Base-by-base conservation (phyloP, 768 basidiomycete species). In the Collybia sp. region DNA sequence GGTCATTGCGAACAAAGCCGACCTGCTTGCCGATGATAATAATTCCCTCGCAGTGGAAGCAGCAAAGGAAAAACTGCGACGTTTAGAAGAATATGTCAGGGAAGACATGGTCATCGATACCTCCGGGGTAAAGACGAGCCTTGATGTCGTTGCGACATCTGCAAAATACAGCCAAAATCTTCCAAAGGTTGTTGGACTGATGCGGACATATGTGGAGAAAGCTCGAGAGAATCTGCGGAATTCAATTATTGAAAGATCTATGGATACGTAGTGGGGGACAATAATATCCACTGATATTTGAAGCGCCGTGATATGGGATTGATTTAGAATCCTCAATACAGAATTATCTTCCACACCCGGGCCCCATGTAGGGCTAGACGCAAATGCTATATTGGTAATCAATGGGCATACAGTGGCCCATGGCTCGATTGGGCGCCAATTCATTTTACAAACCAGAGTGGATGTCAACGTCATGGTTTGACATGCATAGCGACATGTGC, bases 1-100 rank as follows among this genome's bases (percentile, higher is more conserved):
- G 59, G 88, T 99, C 34, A 71, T 98, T 13, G 88, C 91, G 19
- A 99, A 97, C 72, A 99, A 99, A 64, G 96, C 93, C 0, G 96
- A 99, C 66, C 61, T 90, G 30, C 75, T 95, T 2, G 87, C 71
- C 1, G 72, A 65, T 0, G 71, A 71, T 9, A 74, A 68, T 10
- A 71, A 74, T 20, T 62, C 65, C n/a, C 64, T 58, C 12, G 72
- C 73, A 5, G 73, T 85, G 6, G 63, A 66, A 32, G 71, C 68
- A 33, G 85, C 83, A 4, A 73, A 71, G 52, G 67, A 63, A 20
- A 89, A 87, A 60, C 68, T 88, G 41, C 55, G 45, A 30, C 67
- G 55, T 30, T 60, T 91, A 44, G 78, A 85, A 58, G 68, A 73
- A 45, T 83, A 73, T 45, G 84, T 85, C 0, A 60, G 60, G 50